Conservation (phyloP, 768 basidiomycete genomes). For the Austroboletus eburneus region DNA sequence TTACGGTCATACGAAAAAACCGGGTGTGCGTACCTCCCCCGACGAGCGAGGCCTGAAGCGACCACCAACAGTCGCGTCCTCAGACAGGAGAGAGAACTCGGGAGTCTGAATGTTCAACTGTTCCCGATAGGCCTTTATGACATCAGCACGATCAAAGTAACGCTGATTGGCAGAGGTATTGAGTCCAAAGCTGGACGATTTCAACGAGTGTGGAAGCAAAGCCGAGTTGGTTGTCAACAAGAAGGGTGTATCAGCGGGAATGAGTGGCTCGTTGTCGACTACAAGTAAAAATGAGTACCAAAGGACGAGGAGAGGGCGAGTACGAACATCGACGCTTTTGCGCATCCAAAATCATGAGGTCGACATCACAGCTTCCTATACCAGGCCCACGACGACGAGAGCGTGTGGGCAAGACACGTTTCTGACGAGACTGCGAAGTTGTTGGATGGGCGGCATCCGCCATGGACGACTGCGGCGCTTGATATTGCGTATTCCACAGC, state of each 20-base stretch:
- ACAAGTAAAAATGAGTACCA: conserved; percentile 17
- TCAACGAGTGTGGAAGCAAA: conserved; percentile 40
- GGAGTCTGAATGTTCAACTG: conserved; percentile 78
- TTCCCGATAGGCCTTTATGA: conserved; percentile 63
- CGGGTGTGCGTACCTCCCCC: conserved; percentile 58
- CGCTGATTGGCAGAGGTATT: conserved; percentile 62
- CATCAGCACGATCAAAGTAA: conserved; percentile 77
- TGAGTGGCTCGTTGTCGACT: conserved; percentile 72
- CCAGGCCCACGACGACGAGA: conserved; percentile 78
- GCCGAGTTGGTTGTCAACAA: conserved; percentile 69
- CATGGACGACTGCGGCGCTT: conserved; percentile 21
- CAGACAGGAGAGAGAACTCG: conserved; percentile 49
- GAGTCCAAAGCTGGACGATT: conserved; percentile 38
- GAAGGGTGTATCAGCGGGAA: conserved; percentile 63
- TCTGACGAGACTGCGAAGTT: conserved; percentile 48
- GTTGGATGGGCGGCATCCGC: conserved; percentile 34
- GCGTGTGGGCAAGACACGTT: conserved; percentile 79
- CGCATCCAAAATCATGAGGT: conserved; percentile 80
- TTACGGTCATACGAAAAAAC: conserved; percentile 4
- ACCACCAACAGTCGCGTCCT: conserved; percentile 54
- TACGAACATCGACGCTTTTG: conserved; percentile 70
- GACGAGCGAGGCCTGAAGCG: conserved; percentile 65
- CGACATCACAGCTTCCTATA: conserved; percentile 73
- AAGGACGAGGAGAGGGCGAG: conserved; percentile 7
- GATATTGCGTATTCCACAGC: conserved; percentile 4